phyloP scores from a whole-genome alignment of 1,284 basidiomycete genomes.

The Anthracocystis panici-leucophaei region DNA sequence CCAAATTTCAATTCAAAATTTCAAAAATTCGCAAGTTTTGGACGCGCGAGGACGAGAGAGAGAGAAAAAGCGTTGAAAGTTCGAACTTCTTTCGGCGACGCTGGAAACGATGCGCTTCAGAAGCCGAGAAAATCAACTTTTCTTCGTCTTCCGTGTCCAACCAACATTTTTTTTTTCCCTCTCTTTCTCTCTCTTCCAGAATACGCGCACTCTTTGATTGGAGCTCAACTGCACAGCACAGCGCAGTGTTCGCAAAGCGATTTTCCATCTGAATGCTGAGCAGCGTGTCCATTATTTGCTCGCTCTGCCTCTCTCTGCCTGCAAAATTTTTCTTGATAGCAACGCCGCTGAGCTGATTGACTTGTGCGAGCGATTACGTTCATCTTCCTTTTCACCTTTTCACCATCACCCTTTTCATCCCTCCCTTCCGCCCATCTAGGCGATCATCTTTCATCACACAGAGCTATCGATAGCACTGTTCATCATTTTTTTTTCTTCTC shows the following conservation, averaged over 20 bases:
- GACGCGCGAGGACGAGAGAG: background rate
- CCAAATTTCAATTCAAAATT: conserved; percentile 4
- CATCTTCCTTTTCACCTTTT: background rate
- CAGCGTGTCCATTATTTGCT: too few relatives aligned
- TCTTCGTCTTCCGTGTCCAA: conserved; percentile 13
- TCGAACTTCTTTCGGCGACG: conserved; percentile 16
- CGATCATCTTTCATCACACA: conserved; percentile 28
- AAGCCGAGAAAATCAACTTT: conserved; percentile 19
- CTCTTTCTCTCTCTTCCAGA: background rate
- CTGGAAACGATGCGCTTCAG: background rate
- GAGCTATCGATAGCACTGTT: conserved; percentile 51
- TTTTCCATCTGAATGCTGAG: conserved; percentile 12
- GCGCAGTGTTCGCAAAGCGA: background rate
- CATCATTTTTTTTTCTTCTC: conserved; percentile 7
- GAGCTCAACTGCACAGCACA: background rate
- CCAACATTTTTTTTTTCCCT: conserved; percentile 8
- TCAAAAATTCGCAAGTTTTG: conserved; percentile 27
- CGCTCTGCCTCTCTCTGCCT: conserved; percentile 11
- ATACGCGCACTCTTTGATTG: conserved; percentile 3
- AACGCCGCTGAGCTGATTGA: background rate
- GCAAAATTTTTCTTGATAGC: conserved; percentile 39
- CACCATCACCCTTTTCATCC: conserved; percentile 32
- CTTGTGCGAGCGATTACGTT: conserved; percentile 12
- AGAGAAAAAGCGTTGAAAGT: conserved; percentile 20
- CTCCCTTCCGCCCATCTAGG: conserved; percentile 31